Evolutionary conservation across 768 basidiomycete genomes (phyloP), one percentile per base, ranked within the genome.

Genomic region (Auricularia sp.): DNA sequence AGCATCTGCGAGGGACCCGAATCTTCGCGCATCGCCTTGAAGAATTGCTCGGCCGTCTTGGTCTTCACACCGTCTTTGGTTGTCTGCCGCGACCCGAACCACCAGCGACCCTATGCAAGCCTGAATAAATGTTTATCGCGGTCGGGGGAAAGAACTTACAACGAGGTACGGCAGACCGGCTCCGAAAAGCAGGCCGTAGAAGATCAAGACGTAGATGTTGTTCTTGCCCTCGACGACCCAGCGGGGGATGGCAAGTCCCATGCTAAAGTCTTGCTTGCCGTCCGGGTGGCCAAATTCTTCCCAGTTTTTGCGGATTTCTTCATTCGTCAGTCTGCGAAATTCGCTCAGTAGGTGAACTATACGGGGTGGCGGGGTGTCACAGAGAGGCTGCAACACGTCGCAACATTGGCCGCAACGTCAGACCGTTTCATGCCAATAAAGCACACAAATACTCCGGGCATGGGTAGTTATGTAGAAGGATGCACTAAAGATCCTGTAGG

Each of bases 161-260:
- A 99, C 96, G 58, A 96, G 79, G 45, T 82, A 83, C 33, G 97
- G 97, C 24, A 99, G 82, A 1, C 87, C 82, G 61, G 86, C 87
- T 58, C 95, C 97, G 62, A 99, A 87, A n/a, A 95, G 71, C 13
- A 96, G 62, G 2, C 88, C 96, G 71, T 99, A 99, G 13, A 84
- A 77, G 24, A 87, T 92, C 56, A 99, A 82, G 1, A 98, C 92
- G 86, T 89, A 94, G 35, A 91, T 82, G 67, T 89, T 93, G 76
- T 98, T 97, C 71, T 91, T 85, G 51, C 90, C 84, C 70, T 94
- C 94, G 62, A 99, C 82, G 64, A 99, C 86, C 94, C 95, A 98
- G 64, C 84, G 80, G 0, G 97, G 97, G 4, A 99, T 79, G 0
- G 97, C 97, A 68, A 99, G 95, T 63, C 95, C 95, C 84, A 94